phyloP scores from a whole-genome alignment of 2,329 filamentous ascomycete species.

The Trichoderma harzianum region DNA sequence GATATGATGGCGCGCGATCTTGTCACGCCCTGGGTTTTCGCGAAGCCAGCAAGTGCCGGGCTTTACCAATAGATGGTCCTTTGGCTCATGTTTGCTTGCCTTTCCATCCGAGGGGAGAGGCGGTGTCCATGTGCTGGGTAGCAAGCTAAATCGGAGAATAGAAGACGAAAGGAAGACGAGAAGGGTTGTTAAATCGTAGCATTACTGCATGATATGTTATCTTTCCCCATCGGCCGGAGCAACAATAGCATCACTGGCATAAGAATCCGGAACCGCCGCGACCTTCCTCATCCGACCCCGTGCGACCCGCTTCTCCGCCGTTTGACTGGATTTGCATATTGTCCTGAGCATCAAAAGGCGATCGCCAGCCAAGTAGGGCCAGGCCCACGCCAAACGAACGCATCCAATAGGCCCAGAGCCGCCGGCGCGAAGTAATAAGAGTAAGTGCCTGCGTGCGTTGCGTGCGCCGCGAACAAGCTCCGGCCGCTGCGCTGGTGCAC shows the following conservation, averaged over 20 bases:
- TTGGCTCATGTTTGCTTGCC: neutral
- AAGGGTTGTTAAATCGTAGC: neutral
- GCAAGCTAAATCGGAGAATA: neutral
- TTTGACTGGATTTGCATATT: conserved; percentile 1
- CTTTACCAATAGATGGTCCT: neutral
- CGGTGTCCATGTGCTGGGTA: neutral
- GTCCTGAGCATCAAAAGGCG: neutral
- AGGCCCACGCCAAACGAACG: neutral
- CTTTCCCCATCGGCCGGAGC: neutral
- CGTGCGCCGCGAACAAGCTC: neutral
- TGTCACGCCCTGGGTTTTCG: neutral
- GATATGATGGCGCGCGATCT: neutral
- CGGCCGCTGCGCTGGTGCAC: conserved; percentile 10
- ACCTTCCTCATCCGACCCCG: conserved; percentile 18
- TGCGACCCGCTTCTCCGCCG: conserved; percentile 13
- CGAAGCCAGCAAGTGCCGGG: neutral
- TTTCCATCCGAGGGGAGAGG: neutral
- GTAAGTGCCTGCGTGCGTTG: neutral
- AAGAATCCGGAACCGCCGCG: neutral
- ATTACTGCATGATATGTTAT: neutral
- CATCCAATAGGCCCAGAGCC: neutral
- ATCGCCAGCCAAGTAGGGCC: neutral
- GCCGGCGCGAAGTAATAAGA: neutral
- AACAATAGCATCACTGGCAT: neutral
- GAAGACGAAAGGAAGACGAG: neutral